These are phyloP conservation scores for Daldinia eschscholtzii DNA, from an alignment of 2,329 filamentous ascomycete genomes.

Conservation along the genomic window DNA sequence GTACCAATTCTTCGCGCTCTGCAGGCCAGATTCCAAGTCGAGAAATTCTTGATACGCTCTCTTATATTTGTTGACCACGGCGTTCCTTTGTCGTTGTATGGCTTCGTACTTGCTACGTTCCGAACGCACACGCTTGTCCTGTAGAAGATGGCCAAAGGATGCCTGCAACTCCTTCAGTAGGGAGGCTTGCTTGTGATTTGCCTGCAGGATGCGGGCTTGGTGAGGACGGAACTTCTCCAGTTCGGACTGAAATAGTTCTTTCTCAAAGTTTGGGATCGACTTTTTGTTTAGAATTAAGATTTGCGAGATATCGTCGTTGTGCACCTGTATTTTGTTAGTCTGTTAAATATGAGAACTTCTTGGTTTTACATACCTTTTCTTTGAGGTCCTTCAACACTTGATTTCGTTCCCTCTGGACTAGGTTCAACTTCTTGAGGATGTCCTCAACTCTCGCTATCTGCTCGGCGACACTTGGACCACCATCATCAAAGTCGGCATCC, in stretches of 20 bases:
- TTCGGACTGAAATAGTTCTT: slow-evolving; percentile 92
- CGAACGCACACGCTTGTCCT: slow-evolving; percentile 92
- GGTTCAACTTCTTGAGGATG: slow-evolving; percentile 87
- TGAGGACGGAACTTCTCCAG: slow-evolving; percentile 97
- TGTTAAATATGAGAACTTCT: slow-evolving; percentile 41
- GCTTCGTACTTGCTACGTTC: slow-evolving; percentile 96
- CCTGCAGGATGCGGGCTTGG: slow-evolving; percentile 90
- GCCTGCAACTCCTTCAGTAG: slow-evolving; percentile 94
- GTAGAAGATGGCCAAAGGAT: slow-evolving; percentile 86
- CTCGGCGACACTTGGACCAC: slow-evolving; percentile 82
- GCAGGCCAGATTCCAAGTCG: slow-evolving; percentile 86
- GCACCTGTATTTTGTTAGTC: slow-evolving; percentile 70
- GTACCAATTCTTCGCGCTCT: slow-evolving; percentile 93
- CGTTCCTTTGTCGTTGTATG: slow-evolving; percentile 84
- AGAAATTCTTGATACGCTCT: slow-evolving; percentile 93
- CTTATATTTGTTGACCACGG: slow-evolving; percentile 88
- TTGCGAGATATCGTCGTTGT: slow-evolving; percentile 97
- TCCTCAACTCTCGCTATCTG: slow-evolving; percentile 93
- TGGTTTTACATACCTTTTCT: slow-evolving; percentile 78
- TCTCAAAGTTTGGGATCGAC: slow-evolving; percentile 90
- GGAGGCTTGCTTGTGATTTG: slow-evolving; percentile 93
- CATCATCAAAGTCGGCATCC: slow-evolving; percentile 92
- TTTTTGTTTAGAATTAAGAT: slow-evolving; percentile 99
- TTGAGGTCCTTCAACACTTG: slow-evolving; percentile 97
- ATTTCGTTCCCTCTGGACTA: slow-evolving; percentile 90